phyloP scores from a whole-genome alignment of 441 rosid genomes.

The Flueggea neowawraea region DNA sequence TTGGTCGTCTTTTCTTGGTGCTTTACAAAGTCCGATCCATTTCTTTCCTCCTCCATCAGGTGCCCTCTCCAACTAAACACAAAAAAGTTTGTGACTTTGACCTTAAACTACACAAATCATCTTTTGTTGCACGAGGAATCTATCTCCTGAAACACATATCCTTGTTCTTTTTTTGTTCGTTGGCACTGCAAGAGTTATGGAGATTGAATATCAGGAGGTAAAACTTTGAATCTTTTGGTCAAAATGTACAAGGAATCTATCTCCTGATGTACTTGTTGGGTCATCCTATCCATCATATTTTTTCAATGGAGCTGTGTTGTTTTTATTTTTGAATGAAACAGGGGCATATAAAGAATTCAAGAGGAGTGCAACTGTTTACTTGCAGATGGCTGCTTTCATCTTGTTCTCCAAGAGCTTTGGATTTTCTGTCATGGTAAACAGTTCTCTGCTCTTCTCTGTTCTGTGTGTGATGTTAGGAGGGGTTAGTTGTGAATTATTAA shows the following conservation, averaged over 20 bases:
- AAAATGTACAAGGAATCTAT: too few relatives aligned
- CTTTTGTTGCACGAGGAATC: not conserved
- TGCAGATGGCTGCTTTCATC: slow-evolving; percentile 79
- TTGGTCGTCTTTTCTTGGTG: not conserved
- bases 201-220: slow-evolving; percentile 48
- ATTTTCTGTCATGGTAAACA: slow-evolving; percentile 86
- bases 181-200: slow-evolving; percentile 13
- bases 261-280: too few relatives aligned
- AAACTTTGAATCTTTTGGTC: not conserved
- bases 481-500: slow-evolving; percentile 17
- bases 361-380: slow-evolving; percentile 73
- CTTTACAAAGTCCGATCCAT: not conserved
- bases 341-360: slow-evolving; percentile 70
- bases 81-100: too few relatives aligned
- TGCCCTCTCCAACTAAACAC: too few relatives aligned
- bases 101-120: not conserved
- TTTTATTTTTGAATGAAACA: slow-evolving; percentile 13
- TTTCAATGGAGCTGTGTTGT: not conserved
- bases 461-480: not conserved
- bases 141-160: not conserved
- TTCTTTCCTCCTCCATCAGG: too few relatives aligned
- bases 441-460: not conserved
- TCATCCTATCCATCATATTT: not conserved
- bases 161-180: not conserved
- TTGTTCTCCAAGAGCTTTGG: slow-evolving; percentile 75